These are phyloP conservation scores for Ilyonectria robusta DNA, from an alignment of 2,329 filamentous ascomycete species.

Conservation along the genomic window DNA sequence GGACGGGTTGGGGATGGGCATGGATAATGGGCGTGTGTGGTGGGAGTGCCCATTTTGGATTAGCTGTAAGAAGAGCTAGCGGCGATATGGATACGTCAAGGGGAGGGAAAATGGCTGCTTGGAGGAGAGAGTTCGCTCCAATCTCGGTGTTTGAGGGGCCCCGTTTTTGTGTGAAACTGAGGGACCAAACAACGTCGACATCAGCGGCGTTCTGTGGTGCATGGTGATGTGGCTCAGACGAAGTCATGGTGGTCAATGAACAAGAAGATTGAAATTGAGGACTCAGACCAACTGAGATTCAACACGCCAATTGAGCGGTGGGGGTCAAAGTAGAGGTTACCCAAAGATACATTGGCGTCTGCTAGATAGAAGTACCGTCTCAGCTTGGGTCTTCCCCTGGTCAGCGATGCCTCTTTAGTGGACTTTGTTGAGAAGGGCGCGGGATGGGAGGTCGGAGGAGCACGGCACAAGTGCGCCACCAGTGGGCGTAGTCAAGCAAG, in stretches of 20 bases:
- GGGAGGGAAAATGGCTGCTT: background rate
- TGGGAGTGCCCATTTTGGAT: constrained; percentile 30
- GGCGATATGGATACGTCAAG: constrained; percentile 33
- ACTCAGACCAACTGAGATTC: background rate
- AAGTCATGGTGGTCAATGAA: background rate
- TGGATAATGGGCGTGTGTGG: constrained; percentile 13
- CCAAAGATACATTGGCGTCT: constrained; percentile 28
- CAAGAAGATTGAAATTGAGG: background rate
- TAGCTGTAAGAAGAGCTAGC: constrained; percentile 34
- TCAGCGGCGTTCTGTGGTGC: background rate
- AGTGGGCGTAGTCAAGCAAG: constrained; percentile 19
- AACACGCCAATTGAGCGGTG: constrained; percentile 2
- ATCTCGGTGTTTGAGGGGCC: constrained; percentile 35
- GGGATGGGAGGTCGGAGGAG: constrained; percentile 19
- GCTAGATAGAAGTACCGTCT: constrained; percentile 22
- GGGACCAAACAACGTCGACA: background rate
- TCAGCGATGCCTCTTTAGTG: constrained; percentile 9
- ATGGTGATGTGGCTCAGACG: background rate
- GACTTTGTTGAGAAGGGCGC: constrained; percentile 43
- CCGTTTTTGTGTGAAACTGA: constrained; percentile 19
- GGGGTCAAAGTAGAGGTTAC: constrained; percentile 2
- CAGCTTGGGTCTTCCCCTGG: constrained; percentile 7
- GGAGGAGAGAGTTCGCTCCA: constrained; percentile 28
- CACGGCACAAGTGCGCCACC: constrained; percentile 24
- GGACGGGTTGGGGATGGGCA: constrained; percentile 34